These are phyloP conservation scores for Geotrichum ghanense DNA, from an alignment of 805 yeast genomes.

Conservation along the genomic window DNA sequence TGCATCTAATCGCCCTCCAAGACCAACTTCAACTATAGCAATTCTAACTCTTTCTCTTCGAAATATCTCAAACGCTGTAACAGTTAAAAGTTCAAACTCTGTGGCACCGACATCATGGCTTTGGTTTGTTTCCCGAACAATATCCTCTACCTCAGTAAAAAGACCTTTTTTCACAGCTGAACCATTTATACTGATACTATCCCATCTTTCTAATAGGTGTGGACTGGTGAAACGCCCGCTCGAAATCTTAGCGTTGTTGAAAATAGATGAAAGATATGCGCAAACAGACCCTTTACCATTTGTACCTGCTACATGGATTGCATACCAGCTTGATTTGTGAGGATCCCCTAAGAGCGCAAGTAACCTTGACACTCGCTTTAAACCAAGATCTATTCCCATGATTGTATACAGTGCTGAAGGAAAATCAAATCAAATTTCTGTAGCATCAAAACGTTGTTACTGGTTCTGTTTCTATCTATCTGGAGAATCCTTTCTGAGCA, in stretches of 20 bases:
- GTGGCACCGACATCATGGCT: slow-evolving; percentile 50
- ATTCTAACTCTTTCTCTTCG: slow-evolving; percentile 44
- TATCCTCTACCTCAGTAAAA: slow-evolving; percentile 35
- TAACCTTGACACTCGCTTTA: slow-evolving; percentile 37
- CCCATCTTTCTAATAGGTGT: slow-evolving; percentile 62
- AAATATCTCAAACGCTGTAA: slow-evolving; percentile 74
- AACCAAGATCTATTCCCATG: slow-evolving; percentile 41
- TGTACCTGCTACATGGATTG: slow-evolving; percentile 92
- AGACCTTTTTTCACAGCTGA: slow-evolving; percentile 35
- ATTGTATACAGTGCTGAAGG: too few relatives aligned
- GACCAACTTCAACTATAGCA: slow-evolving; percentile 88
- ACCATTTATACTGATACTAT: slow-evolving; percentile 61
- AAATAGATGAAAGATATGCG: slow-evolving; percentile 60
- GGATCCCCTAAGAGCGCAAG: slow-evolving; percentile 54
- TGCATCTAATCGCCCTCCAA: slow-evolving; percentile 85
- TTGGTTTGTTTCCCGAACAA: slow-evolving; percentile 33
- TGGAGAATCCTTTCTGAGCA: too few relatives aligned
- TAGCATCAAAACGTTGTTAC: too few relatives aligned
- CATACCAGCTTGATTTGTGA: slow-evolving; percentile 41
- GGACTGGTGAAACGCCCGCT: slow-evolving; percentile 88
- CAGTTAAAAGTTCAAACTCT: slow-evolving; percentile 80
- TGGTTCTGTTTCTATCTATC: too few relatives aligned
- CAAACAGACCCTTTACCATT: slow-evolving; percentile 94
- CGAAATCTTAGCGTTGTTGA: slow-evolving; percentile 35
- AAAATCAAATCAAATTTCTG: too few relatives aligned